phyloP scores from a whole-genome alignment of 129 eudicot genomes.

The Chrysanthemum seticuspe region DNA sequence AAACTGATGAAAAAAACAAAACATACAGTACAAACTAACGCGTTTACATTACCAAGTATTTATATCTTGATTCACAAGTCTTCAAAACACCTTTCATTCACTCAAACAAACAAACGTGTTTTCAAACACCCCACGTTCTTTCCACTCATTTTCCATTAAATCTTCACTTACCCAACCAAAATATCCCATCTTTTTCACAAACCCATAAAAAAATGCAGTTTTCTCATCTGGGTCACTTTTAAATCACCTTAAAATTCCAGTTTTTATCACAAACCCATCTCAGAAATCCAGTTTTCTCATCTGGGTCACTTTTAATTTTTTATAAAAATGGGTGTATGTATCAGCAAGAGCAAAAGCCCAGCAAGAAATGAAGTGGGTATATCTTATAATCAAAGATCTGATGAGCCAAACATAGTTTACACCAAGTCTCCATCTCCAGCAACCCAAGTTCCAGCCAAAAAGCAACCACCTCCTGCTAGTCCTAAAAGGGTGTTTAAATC shows the following conservation, averaged over 20 bases:
- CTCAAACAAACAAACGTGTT: too few species aligned
- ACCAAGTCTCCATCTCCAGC: conserved; percentile 58
- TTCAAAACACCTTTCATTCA: too few species aligned
- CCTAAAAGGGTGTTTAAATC: conserved; percentile 44
- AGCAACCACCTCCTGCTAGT: conserved; percentile 38
- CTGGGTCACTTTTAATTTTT: conserved; percentile 22
- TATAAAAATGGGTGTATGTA: conserved; percentile 52
- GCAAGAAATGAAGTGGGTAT: conserved; percentile 34
- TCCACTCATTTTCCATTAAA: conserved; percentile 14
- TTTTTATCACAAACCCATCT: neutral
- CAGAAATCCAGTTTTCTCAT: conserved; percentile 11
- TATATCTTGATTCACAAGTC: too few species aligned
- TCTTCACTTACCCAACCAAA: neutral
- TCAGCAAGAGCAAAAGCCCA: conserved; percentile 45
- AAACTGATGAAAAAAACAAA: too few species aligned
- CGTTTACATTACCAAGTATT: too few species aligned
- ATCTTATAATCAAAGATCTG: conserved; percentile 25
- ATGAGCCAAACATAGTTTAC: conserved; percentile 45
- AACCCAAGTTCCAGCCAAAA: conserved; percentile 34
- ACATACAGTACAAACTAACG: too few species aligned
- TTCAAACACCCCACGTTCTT: conserved; percentile 35
- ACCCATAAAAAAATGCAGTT: too few species aligned
- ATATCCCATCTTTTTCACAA: neutral
- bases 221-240: conserved; percentile 12
- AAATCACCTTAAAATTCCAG: neutral